Evolutionary conservation across 2,329 filamentous ascomycete species (phyloP), one percentile per base, ranked within the genome.

Genomic region (Macroventuria anomochaeta): DNA sequence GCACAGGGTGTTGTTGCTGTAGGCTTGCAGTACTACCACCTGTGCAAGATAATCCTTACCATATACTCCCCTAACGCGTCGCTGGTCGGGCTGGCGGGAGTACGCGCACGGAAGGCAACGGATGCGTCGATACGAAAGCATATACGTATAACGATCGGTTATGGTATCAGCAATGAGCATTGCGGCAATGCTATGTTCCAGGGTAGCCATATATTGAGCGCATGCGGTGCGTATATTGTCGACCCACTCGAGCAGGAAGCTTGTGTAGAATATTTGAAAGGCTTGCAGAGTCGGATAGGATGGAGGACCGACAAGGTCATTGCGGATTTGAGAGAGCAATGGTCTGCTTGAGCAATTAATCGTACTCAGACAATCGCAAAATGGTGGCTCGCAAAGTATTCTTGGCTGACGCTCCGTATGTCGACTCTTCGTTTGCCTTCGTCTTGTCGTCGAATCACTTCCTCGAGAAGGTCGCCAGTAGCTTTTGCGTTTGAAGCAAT

Each of bases 331-430:
- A 51, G 51, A 34, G 64, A 68, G 53, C 64, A 74, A 47, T 67
- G 63, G 65, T 56, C 38, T 23, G 37, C 29, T 31, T 54, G 33
- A 54, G 5, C 21, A 12, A 28, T 15, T 18, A 34, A 23, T 25
- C 15, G 7, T 13, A 20, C n/a, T 74, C 59, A 81, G 10, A 84
- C 77, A 53, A 84, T 83, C 1, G 81, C 81, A 73, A 83, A 84
- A 59, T 77, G 78, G 60, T 77, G 77, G 29, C 76, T 77, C 60
- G 81, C 78, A 61, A 83, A 84, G 34, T 81, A 71, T 38, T 77
- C 73, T 32, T 74, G 71, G 54, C 70, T 74, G 25, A 76, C 72
- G 25, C 65, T 67, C n/a, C 75, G 62, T 36, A 77, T 74, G 51
- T 77, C 75, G 1, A 74, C 71, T 34, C 75, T 63, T 42, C 68